These are phyloP conservation scores for Phaeosphaeriaceae sp. DNA, from an alignment of 2,329 filamentous ascomycete species.

Conservation along the genomic window DNA sequence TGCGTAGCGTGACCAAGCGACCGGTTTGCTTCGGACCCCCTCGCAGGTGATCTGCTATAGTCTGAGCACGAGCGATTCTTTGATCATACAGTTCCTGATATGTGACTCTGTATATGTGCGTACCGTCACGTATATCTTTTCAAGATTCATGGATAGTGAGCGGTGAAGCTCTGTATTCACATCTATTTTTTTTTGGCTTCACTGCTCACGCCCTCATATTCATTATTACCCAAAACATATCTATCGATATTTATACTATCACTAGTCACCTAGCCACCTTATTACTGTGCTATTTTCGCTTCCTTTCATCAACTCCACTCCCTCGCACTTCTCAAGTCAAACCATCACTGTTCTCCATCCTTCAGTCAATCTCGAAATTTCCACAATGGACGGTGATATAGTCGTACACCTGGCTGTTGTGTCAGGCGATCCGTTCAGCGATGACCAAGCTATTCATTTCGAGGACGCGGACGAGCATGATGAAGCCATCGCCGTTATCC, in stretches of 20 bases:
- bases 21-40: constrained; percentile 6
- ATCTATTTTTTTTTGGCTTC: neutral
- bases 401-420: neutral
- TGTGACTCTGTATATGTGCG: neutral
- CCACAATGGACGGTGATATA: neutral
- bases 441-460: constrained; percentile 3
- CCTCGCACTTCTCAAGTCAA: neutral
- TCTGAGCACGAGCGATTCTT: neutral
- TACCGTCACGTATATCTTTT: neutral
- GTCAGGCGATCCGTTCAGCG: constrained; percentile 16
- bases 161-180: neutral
- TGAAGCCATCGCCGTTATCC: neutral
- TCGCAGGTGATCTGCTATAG: constrained; percentile 5
- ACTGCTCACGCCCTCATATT: constrained; percentile 7
- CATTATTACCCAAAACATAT: constrained; percentile 7
- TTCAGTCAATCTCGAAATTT: neutral
- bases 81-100: neutral
- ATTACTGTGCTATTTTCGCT: neutral
- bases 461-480: neutral
- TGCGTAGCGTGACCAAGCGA: constrained; percentile 17
- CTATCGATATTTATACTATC: neutral
- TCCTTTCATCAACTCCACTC: neutral
- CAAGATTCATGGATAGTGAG: neutral
- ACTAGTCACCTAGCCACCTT: neutral
- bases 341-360: neutral